Percentiles rank a stretch among this genome's conserved stretches.
phyloP scores from a whole-genome alignment of 345 rosid species.

The Citrus inodora region DNA sequence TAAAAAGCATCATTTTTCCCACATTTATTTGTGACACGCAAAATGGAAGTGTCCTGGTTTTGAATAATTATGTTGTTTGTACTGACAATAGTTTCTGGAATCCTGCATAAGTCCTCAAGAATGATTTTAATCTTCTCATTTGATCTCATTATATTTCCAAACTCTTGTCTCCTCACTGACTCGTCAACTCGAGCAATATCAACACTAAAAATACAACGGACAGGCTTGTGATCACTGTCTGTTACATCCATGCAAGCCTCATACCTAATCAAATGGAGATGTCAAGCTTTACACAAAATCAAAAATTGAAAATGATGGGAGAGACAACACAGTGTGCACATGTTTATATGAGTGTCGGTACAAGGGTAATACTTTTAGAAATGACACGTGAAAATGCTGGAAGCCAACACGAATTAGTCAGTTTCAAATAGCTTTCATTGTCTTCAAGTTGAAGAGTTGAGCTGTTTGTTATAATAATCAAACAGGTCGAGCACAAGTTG shows the following conservation, averaged over 20 bases:
- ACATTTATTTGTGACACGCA: constrained; percentile 65
- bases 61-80: constrained; percentile 62
- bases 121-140: constrained; percentile 52
- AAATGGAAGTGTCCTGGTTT: constrained; percentile 51
- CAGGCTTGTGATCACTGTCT: constrained; percentile 91
- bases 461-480: neutral
- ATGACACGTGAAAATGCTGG: neutral
- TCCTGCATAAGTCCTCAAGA: constrained; percentile 46
- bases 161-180: constrained; percentile 70
- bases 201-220: constrained; percentile 57
- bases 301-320: neutral
- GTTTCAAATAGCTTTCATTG: neutral
- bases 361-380: neutral
- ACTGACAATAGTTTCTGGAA: constrained; percentile 75
- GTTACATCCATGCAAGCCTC: constrained; percentile 79
- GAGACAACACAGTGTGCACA: neutral
- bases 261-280: constrained; percentile 41
- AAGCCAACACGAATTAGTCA: neutral
- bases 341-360: too few species aligned
- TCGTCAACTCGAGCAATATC: constrained; percentile 69
- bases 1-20: constrained; percentile 46
- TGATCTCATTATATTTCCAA: constrained; percentile 47
- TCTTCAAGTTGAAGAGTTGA: neutral
- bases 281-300: constrained; percentile 6
- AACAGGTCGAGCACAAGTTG: neutral